A percentile compares a stretch with the other conserved stretches of the same genome.
These are phyloP conservation scores for Fraxinus cuspidata DNA, from an alignment of 257 asterid genomes.

Conservation along the genomic window DNA sequence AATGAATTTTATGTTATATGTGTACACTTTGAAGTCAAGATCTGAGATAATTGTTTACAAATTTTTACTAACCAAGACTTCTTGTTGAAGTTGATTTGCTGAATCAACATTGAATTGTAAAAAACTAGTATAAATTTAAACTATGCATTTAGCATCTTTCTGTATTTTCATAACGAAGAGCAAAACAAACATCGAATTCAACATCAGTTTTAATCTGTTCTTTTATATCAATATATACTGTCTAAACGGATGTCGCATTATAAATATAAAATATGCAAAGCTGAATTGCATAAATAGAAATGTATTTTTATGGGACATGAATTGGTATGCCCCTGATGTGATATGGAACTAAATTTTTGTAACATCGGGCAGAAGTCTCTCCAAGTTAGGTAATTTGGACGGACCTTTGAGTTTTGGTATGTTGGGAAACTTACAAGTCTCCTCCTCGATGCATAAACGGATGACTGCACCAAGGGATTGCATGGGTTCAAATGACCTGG, in stretches of 20 bases:
- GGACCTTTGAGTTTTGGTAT: conserved; percentile 34
- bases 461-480: conserved; percentile 51
- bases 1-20: not conserved
- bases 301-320: not conserved
- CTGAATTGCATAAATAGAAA: not conserved
- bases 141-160: not conserved
- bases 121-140: not conserved
- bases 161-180: not conserved
- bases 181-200: not conserved
- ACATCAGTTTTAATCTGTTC: not conserved
- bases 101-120: not conserved
- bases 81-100: not conserved
- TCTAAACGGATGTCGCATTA: not conserved
- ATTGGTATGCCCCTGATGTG: conserved; percentile 8
- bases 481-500: conserved; percentile 43
- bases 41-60: not conserved
- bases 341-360: conserved; percentile 10
- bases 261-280: not conserved
- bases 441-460: conserved; percentile 60
- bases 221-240: not conserved
- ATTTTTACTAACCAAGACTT: not conserved
- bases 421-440: conserved; percentile 44
- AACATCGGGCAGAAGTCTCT: conserved; percentile 21
- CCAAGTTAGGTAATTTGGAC: conserved; percentile 29
- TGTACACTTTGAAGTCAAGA: not conserved